phyloP scores from a whole-genome alignment of 2,329 filamentous ascomycete species.

The Pseudogymnoascus pannorum region DNA sequence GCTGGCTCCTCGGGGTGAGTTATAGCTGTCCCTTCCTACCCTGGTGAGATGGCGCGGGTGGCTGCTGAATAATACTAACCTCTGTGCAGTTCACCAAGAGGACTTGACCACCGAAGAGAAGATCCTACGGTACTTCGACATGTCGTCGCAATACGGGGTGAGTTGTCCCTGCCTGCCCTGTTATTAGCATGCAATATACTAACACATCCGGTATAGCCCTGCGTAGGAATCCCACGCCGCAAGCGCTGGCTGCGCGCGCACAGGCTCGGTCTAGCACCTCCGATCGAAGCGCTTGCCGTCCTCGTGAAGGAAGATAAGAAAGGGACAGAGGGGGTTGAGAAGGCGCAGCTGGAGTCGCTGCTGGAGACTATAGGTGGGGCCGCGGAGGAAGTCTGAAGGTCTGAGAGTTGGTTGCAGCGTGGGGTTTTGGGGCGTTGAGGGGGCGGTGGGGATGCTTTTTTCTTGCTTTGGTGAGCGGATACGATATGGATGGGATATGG shows the following conservation, averaged over 20 bases:
- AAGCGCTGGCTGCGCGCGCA: constrained; percentile 87
- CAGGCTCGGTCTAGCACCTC: constrained; percentile 73
- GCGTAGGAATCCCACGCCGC: constrained; percentile 72
- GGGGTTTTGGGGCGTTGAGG: neutral
- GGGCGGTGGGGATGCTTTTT: neutral
- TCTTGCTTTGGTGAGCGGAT: too few relatives aligned
- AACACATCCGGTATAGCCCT: constrained; percentile 53
- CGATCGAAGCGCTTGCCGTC: constrained; percentile 83
- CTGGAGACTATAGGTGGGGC: constrained; percentile 41
- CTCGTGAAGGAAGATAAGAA: constrained; percentile 63
- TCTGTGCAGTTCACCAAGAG: constrained; percentile 61
- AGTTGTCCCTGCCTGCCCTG: constrained; percentile 35
- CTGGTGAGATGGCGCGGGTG: neutral
- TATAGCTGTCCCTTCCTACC: neutral
- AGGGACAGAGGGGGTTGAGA: constrained; percentile 47
- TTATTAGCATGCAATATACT: neutral
- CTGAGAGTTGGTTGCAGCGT: neutral
- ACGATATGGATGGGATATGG: neutral
- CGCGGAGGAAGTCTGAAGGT: constrained; percentile 14
- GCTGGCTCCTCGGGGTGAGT: constrained; percentile 49
- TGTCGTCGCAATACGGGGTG: constrained; percentile 86
- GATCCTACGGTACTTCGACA: constrained; percentile 84
- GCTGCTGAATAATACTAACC: neutral
- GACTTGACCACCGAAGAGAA: constrained; percentile 70
- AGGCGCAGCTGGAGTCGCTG: constrained; percentile 66